Base-by-base conservation (phyloP, 257 asterid species). In the Datura wrightii region DNA sequence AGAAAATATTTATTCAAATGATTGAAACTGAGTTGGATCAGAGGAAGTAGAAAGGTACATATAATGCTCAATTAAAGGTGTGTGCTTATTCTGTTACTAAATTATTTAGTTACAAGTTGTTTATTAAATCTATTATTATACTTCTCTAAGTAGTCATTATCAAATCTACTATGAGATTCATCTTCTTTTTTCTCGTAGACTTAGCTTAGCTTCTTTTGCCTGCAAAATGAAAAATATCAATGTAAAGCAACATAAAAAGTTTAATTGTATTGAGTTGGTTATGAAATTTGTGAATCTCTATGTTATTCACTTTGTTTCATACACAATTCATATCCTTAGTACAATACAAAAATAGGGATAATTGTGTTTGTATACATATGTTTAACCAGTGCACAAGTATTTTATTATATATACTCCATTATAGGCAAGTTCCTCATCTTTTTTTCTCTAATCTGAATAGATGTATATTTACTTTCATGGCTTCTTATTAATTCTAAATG, bases 121-220 rank as follows among this genome's bases (percentile, higher is more conserved):
- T 24, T 24, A 24, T 24, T 24, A 24, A 24, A 24, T 24, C 31
- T 24, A 24, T 24, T 24, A 24, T 24, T 24, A 1, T 24, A 24
- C 31, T 24, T 24, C 31, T 24, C 31, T 24, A 24, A 24, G 31
- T 24, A 0, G 31, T 24, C 31, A 24, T 24, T 24, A 24, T 24
- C 31, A 24, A 1, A 24, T 24, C 31, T 24, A 24, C 31, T 24
- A 90, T 71, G 79, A 66, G 82, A 79, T 74, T 82, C 72, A 34
- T 83, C 84, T 55, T 7, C 53, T 54, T 34, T 82, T 48, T 84
- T 76, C 53, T 80, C 18, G n/a, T 34, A 63, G 37, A 76, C 69
- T 66, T 9, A 50, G 85, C 31, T 24, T 24, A 24, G 31, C 69
- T 74, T 41, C 79, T 63, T 63, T 69, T 65, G 84, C 37, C 39